Evolutionary conservation across 306 rosid genomes (phyloP), one percentile per base, ranked within the genome.

Genomic region (Arachis hypogaea): DNA sequence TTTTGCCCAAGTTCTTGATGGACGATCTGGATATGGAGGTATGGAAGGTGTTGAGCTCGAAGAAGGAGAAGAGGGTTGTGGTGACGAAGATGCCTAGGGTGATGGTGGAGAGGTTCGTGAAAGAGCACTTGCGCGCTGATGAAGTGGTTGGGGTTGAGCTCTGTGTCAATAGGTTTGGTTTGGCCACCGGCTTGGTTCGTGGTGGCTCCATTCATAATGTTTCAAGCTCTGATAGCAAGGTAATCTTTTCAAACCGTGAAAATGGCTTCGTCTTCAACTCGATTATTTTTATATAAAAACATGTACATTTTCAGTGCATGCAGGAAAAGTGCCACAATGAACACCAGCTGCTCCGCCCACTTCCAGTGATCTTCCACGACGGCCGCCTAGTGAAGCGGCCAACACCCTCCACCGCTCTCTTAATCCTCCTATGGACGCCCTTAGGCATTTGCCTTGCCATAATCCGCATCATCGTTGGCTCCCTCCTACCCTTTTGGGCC

Each of bases 341-440:
- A 33, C 70, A 77, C 49, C 76, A 77, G 43, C 42, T 78, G 10
- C 86, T 86, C 78, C 89, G 85, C 0, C 99, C 99, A 0, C 78
- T 83, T 0, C 99, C 97, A 0, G 99, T 94, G 74, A 89, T 94
- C 76, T 94, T 94, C 88, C 99, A 94, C 11, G 99, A 94, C 11
- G 99, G 99, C 94, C 96, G 99, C 6, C 82, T 94, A 0, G 99
- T 92, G 18, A 92, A 86, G 82, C 88, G 92, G 9, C 99, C 99
- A 0, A 87, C 97, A 0, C 87, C 99, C 0, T 62, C 80, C 43
- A 88, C 88, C 6, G 88, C 96, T 59, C 81, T 94, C 8, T 30
- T 89, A 14, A 92, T 94, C 82, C 78, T 94, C 68, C 73, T 94
- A 6, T 94, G 99, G 99, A 87, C 89, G 52, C 99, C 99, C 18